Percentiles rank a stretch among this genome's conserved stretches.
Conservation (phyloP, 2,329 filamentous ascomycete genomes). For the Penicillium aurantiogriseum region DNA sequence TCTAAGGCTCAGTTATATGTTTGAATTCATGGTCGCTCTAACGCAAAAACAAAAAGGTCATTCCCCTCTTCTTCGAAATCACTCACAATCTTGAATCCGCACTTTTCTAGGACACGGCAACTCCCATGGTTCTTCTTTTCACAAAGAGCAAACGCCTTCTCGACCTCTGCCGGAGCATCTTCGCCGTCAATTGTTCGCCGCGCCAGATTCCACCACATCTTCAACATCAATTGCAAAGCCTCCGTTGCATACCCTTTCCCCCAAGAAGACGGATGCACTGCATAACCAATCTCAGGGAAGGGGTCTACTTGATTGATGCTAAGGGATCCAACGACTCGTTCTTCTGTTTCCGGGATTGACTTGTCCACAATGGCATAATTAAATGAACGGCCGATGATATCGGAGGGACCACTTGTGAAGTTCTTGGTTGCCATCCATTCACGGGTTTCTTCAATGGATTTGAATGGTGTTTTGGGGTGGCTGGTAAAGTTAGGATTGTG, state of each 20-base stretch:
- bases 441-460: slow-evolving; percentile 23
- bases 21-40: slow-evolving; percentile 2
- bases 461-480: slow-evolving; percentile 22
- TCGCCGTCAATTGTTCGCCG: not conserved
- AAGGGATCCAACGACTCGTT: slow-evolving; percentile 24
- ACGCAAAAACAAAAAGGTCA: slow-evolving; percentile 17
- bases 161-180: not conserved
- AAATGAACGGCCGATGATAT: slow-evolving; percentile 24
- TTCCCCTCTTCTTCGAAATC: slow-evolving; percentile 9
- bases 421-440: slow-evolving; percentile 26
- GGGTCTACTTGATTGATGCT: slow-evolving; percentile 22
- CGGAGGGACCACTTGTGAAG: slow-evolving; percentile 18
- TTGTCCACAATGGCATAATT: slow-evolving; percentile 23
- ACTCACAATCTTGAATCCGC: slow-evolving; percentile 16
- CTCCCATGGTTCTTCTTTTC: slow-evolving; percentile 21
- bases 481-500: slow-evolving; percentile 12
- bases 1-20: not conserved
- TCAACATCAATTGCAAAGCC: slow-evolving; percentile 22
- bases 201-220: slow-evolving; percentile 28
- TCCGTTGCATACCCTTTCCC: slow-evolving; percentile 31
- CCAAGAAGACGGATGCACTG: slow-evolving; percentile 26
- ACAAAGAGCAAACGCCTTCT: slow-evolving; percentile 23
- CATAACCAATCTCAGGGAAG: slow-evolving; percentile 28
- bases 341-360: slow-evolving; percentile 8
- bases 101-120: slow-evolving; percentile 24